A percentile compares a stretch with the other conserved stretches of the same genome.
Evolutionary conservation across 345 rosid genomes (phyloP).

Genomic region (Bruguiera parviflora): DNA sequence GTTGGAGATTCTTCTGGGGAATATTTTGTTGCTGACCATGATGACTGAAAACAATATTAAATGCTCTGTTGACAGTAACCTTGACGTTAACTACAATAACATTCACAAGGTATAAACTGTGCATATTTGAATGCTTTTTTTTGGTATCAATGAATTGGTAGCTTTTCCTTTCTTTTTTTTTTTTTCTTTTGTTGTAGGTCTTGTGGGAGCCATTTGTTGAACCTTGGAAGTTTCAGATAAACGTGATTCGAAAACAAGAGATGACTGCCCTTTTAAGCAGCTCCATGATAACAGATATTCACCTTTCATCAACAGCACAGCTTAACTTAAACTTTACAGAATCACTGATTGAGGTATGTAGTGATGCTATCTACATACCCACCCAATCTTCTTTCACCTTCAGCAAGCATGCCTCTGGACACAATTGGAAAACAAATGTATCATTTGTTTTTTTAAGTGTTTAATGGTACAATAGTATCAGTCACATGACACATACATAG

Average conservation of each 20-base stretch:
- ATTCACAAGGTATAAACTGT: conserved; percentile 62
- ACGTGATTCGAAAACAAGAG: conserved; percentile 46
- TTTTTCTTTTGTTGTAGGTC: conserved; percentile 41
- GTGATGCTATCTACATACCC: conserved; percentile 11
- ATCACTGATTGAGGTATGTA: conserved; percentile 71
- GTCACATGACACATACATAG: not conserved
- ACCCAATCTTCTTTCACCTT: conserved; percentile 2
- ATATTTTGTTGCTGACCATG: conserved; percentile 41
- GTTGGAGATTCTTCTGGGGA: conserved; percentile 60
- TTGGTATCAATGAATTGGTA: conserved; percentile 6
- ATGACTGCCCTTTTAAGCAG: conserved; percentile 48
- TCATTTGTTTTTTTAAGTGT: not conserved
- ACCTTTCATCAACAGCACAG: conserved; percentile 55
- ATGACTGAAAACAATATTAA: conserved; percentile 44
- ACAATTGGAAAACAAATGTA: not conserved
- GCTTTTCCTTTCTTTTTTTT: conserved; percentile 11
- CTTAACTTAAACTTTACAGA: conserved; percentile 80
- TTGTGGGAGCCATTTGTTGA: conserved; percentile 89
- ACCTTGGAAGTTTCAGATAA: conserved; percentile 76
- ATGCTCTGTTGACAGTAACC: conserved; percentile 50
- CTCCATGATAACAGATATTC: conserved; percentile 52
- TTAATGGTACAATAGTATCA: not conserved
- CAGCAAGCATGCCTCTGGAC: not conserved
- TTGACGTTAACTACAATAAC: conserved; percentile 80
- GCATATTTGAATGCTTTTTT: not conserved